Evolutionary conservation across 441 rosid species (phyloP).

Genomic region (Pelargonium australe): DNA sequence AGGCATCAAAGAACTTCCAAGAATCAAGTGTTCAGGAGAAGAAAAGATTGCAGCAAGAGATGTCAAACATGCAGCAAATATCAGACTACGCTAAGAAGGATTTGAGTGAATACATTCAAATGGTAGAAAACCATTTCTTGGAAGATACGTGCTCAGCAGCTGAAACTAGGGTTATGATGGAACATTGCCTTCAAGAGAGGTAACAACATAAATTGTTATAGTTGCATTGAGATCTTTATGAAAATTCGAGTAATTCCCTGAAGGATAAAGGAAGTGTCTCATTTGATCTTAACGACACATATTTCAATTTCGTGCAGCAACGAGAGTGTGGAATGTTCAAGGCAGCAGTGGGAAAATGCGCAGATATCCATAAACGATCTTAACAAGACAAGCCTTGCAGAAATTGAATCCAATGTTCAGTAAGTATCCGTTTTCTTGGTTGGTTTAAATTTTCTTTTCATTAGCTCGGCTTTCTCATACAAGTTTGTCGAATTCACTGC

Average conservation of each 20-base stretch:
- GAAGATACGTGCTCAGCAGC: conserved; percentile 57
- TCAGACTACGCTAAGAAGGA: conserved; percentile 44
- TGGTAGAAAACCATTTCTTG: conserved; percentile 39
- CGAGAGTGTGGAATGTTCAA: conserved; percentile 35
- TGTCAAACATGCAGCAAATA: conserved; percentile 52
- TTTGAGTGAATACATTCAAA: conserved; percentile 38
- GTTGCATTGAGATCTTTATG: not conserved
- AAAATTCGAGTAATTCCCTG: not conserved
- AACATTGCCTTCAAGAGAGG: conserved; percentile 57
- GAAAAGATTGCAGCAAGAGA: conserved; percentile 45
- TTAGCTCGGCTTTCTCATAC: not conserved
- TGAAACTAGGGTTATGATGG: conserved; percentile 47
- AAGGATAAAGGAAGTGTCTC: not conserved
- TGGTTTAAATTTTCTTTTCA: not conserved
- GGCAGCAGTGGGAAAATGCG: conserved; percentile 50
- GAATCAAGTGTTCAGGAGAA: conserved; percentile 40
- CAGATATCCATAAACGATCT: conserved; percentile 34
- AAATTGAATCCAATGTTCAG: conserved; percentile 39
- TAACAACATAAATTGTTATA: conserved; percentile 14
- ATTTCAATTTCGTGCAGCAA: conserved; percentile 41
- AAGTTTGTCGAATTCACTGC: conserved; percentile 7
- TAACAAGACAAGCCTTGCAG: conserved; percentile 28
- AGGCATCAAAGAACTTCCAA: conserved; percentile 47
- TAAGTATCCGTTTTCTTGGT: conserved; percentile 24
- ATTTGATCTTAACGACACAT: not conserved